Evolutionary conservation across 805 yeast species (phyloP).

Genomic region (Teunomyces aglyptinius): DNA sequence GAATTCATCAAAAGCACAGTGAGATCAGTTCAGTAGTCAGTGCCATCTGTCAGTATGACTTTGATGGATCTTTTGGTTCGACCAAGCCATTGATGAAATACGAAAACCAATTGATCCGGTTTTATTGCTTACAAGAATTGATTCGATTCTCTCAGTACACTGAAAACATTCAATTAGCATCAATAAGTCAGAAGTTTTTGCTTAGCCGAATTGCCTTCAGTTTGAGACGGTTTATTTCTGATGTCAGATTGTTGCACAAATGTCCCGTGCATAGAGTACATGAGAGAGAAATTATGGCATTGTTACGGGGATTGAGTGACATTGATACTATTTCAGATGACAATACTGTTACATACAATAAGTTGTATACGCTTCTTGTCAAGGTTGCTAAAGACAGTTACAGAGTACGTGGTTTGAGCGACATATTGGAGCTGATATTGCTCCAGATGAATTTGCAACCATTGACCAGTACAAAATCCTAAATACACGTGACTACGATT

Average conservation of each 20-base stretch:
- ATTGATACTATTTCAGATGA: neutral
- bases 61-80: slow-evolving; percentile 52
- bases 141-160: slow-evolving; percentile 39
- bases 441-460: neutral
- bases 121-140: slow-evolving; percentile 52
- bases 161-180: slow-evolving; percentile 16
- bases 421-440: neutral
- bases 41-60: neutral
- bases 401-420: neutral
- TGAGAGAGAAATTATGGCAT: slow-evolving; percentile 53
- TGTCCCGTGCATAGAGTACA: slow-evolving; percentile 70
- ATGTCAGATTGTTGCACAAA: slow-evolving; percentile 53
- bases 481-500: no score
- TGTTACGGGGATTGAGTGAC: slow-evolving; percentile 39
- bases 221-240: slow-evolving; percentile 62
- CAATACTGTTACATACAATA: neutral
- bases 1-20: slow-evolving; percentile 10
- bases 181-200: slow-evolving; percentile 35
- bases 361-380: slow-evolving; percentile 1
- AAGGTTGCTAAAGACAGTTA: neutral
- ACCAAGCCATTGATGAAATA: slow-evolving; percentile 49
- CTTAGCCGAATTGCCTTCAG: slow-evolving; percentile 58
- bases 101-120: slow-evolving; percentile 49
- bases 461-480: neutral
- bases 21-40: slow-evolving; percentile 5